Base-by-base conservation (phyloP, 2,329 filamentous ascomycete species). In the Penicillium concentricum region DNA sequence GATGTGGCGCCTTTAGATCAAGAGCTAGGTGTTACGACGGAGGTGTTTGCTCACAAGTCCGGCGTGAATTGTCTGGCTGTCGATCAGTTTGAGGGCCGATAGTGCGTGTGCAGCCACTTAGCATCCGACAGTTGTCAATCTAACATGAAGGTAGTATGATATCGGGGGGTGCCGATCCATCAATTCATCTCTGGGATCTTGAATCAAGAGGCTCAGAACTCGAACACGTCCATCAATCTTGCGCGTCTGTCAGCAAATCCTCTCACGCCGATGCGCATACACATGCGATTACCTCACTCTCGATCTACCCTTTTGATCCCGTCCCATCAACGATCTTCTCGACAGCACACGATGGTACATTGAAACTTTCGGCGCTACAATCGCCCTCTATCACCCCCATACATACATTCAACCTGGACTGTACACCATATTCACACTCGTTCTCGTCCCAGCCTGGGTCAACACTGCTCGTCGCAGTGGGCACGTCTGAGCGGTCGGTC, bases 131-230 rank as follows among this genome's bases (percentile, higher is more conserved):
- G 34, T 37, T 34, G 9, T 16, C 35, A 37, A 30, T 22, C 47
- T 22, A 57, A 71, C 58, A 69, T 50, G 12, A 18, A 18, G 48
- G 22, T 66, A 89, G 90, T 63, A 81, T 97, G 60, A 75, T 96
- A 2, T 96, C 92, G 0, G 93, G 91, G 4, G 92, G 92, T 30
- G 88, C 90, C 5, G 91, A 96, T 69, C 90, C 89, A 10, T 89
- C 89, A 0, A 85, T 97, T 68, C 89, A 87, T 63, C 77, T 97
- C 44, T 97, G 92, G 92, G 88, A 97, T 74, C 82, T 97, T 7
- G 89, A 96, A 67, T 77, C 82, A 48, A 78, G 79, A 63, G 71
- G 77, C 75, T 60, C 72, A 59, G 59, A 72, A 72, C 35, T 81
- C 80, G 67, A 81, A 71, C 18, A 87, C 82, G 66, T 80, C n/a